Base-by-base conservation (phyloP, 768 basidiomycete genomes). In the Boletus tomentosulus region DNA sequence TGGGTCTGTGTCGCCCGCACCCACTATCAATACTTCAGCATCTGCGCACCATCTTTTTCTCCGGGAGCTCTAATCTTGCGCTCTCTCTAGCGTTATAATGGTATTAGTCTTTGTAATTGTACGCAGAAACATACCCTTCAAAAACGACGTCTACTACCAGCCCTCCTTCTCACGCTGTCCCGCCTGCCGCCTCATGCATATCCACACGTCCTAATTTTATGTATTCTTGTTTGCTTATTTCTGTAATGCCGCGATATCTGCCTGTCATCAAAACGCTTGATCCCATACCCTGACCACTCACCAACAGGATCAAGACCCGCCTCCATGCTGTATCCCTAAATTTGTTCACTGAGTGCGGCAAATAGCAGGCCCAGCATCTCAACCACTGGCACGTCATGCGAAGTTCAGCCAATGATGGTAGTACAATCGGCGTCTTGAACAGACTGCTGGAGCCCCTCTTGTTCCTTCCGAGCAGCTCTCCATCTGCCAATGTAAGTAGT, bases 21-120 rank as follows among this genome's bases (percentile, higher is more conserved):
- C 52, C 42, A 28, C 52, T 48, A 6, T 51, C 50, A 22, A 34
- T 48, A 48, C 54, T 42, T 46, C 33, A 39, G 50, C 19, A 45
- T 56, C 43, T 53, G 35, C 39, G 1, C 25, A 45, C 28, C 34
- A 25, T 38, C 39, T 16, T 30, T 16, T 28, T 25, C 38, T 44
- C 12, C 6, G 16, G 42, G 50, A 51, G 58, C 34, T 45, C 48
- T 52, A 22, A 52, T 60, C 37, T 42, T 51, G 43, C 22, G 39
- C 46, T 37, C 43, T 39, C 43, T 24, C 24, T 59, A 57, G 65
- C 11, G 31, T 66, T 48, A 66, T 61, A 54, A 59, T 34, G 27
- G 55, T 66, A 62, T 66, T 57, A 57, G 50, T 25, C 7, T 16
- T 48, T 68, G 61, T 65, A 58, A 47, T 57, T 57, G 60, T 67